Evolutionary conservation across 2,329 filamentous ascomycete genomes (phyloP), one percentile per base, ranked within the genome.

Genomic region (Claviceps pazoutovae): DNA sequence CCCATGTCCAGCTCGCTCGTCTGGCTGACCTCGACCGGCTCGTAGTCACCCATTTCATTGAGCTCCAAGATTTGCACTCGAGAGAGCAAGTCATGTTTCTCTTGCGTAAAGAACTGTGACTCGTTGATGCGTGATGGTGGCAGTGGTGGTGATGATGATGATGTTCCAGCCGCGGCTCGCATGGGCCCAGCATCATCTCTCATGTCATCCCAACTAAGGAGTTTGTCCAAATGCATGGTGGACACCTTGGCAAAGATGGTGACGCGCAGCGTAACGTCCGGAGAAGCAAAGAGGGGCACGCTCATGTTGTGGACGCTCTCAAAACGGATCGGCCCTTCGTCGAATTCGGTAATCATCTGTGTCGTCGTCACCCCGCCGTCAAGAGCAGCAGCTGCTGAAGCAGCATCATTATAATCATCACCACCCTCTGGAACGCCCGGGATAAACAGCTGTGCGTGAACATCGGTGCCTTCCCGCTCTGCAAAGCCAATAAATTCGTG

Each of bases 231-330:
- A 68, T 98, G 93, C 83, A 96, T 96, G 0, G 83, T 73, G 1
- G 88, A 93, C 38, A 95, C 88, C 62, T 85, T 85, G 17, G 93
- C 90, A 64, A 95, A 97, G 55, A 98, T 86, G 48, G 89, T 88
- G 8, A 95, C 86, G 51, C 93, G 81, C 51, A 98, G 69, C 23
- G 82, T 84, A 1, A 88, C 82, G 46, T 84, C 83, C 21, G 78
- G 79, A 1, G 88, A 80, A 5, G 67, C 64, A 44, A 84, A 84
- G 38, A 95, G 74, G 4, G 90, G 87, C 50, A 98, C 76, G 64
- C 88, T 95, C 88, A 98, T 95, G 66, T 88, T 95, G 72, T 98
- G 93, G 48, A 97, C 90, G 67, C 93, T 98, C 68, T 97, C 91
- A 59, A 98, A 98, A 4, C 87, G 84, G 52, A 98, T 83, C 0